Conservation (phyloP, 345 rosid species). For the Limnanthes douglasii region DNA sequence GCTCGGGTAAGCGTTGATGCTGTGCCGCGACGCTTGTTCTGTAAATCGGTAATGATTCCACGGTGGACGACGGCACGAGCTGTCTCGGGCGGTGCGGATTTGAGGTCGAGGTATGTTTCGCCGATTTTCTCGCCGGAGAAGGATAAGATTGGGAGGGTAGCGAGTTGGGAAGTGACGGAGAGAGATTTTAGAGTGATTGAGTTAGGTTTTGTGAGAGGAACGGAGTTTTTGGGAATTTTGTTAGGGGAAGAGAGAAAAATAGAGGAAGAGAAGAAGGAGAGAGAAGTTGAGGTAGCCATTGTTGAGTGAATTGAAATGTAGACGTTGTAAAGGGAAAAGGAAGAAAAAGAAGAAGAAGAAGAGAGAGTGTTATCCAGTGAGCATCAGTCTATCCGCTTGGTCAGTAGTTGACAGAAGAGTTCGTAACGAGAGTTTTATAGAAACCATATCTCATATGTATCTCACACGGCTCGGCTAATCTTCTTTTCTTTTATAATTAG, state of each 20-base stretch:
- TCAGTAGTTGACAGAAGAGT: background rate
- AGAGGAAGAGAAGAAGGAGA: conserved; percentile 43
- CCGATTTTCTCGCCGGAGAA: conserved; percentile 79
- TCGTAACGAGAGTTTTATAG: too few relatives aligned
- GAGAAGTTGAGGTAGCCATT: conserved; percentile 40
- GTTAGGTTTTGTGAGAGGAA: conserved; percentile 10
- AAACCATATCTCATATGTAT: too few relatives aligned
- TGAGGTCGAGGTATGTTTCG: conserved; percentile 70
- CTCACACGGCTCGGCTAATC: too few relatives aligned
- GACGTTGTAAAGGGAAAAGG: conserved; percentile 8
- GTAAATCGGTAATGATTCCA: conserved; percentile 59
- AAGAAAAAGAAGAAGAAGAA: conserved; percentile 3
- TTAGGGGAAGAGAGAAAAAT: conserved; percentile 23
- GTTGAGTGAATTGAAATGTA: conserved; percentile 1
- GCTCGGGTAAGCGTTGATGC: conserved; percentile 80
- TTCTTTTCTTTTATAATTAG: too few relatives aligned
- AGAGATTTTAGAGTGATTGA: conserved; percentile 15
- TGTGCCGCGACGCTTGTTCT: conserved; percentile 85
- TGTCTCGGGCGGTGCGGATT: conserved; percentile 62
- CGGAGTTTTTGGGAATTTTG: conserved; percentile 10
- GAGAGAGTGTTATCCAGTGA: conserved; percentile 19
- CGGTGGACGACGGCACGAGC: conserved; percentile 91
- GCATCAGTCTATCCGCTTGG: conserved; percentile 8
- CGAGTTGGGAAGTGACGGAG: conserved; percentile 34
- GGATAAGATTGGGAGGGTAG: conserved; percentile 52